These are phyloP conservation scores for Ocimum tenuiflorum DNA, from an alignment of 257 asterid genomes.

Conservation along the genomic window DNA sequence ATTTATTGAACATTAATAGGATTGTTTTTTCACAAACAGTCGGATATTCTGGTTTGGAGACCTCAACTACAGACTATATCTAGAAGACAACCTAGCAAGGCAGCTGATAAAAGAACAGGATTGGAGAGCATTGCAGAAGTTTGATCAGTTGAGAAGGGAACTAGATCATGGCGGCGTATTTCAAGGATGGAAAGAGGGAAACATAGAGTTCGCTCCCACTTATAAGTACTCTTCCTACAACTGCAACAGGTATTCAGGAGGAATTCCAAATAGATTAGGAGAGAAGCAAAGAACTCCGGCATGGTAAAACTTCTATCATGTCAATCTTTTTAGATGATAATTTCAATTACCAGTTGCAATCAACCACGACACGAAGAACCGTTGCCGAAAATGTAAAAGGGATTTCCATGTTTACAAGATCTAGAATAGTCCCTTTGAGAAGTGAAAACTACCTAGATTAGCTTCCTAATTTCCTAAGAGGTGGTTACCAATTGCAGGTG, in stretches of 20 bases:
- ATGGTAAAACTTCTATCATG: conserved; percentile 44
- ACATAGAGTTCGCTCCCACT: conserved; percentile 82
- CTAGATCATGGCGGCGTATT: conserved; percentile 74
- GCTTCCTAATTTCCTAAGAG: conserved; percentile 12
- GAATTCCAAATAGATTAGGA: conserved; percentile 58
- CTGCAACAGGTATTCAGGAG: conserved; percentile 77
- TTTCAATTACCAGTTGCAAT: neutral
- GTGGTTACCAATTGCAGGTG: conserved; percentile 52
- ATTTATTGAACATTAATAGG: neutral
- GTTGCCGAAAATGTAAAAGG: neutral
- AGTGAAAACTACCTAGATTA: neutral
- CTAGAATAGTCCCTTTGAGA: neutral
- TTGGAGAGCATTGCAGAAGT: conserved; percentile 65
- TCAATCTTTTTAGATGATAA: conserved; percentile 3
- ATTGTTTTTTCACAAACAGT: conserved; percentile 49
- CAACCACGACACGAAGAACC: neutral
- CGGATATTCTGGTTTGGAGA: conserved; percentile 98
- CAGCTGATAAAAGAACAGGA: conserved; percentile 55
- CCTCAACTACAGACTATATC: conserved; percentile 81
- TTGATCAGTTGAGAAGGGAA: conserved; percentile 76
- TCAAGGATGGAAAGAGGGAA: conserved; percentile 90
- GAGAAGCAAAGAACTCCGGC: conserved; percentile 98
- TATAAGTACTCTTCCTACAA: conserved; percentile 75
- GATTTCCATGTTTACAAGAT: neutral
- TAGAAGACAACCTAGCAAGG: conserved; percentile 77